Conservation (phyloP, 1,284 basidiomycete genomes). For the Moesziomyces globuligerus region DNA sequence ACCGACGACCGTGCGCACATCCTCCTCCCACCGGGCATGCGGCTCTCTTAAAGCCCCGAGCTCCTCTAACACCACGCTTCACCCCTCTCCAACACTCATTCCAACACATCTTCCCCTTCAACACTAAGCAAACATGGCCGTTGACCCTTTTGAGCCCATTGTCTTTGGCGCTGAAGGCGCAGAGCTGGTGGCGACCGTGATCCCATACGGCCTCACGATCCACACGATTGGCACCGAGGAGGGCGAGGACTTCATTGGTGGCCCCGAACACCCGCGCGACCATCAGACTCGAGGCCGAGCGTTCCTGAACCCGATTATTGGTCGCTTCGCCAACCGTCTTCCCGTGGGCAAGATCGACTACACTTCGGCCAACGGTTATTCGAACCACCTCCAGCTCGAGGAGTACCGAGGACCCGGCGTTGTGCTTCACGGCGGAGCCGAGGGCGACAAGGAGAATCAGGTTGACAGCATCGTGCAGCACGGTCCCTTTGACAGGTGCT, state of each 20-base stretch:
- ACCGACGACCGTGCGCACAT: background rate
- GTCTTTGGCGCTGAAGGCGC: constrained; percentile 30
- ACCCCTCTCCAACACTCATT: background rate
- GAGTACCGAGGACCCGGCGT: constrained; percentile 52
- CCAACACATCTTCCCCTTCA: too few relatives aligned
- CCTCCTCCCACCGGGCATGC: background rate
- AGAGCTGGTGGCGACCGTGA: constrained; percentile 42
- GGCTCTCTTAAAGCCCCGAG: background rate
- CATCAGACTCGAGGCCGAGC: constrained; percentile 43
- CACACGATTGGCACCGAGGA: constrained; percentile 48
- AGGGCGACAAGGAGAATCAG: constrained; percentile 24
- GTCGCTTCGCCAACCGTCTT: constrained; percentile 63
- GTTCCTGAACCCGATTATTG: constrained; percentile 62
- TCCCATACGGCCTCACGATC: constrained; percentile 60
- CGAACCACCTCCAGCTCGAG: constrained; percentile 22
- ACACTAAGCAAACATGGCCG: constrained; percentile 14
- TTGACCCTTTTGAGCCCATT: constrained; percentile 54
- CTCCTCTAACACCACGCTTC: background rate
- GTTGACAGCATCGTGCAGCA: constrained; percentile 35
- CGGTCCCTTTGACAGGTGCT: constrained; percentile 58
- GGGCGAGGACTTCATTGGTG: constrained; percentile 56
- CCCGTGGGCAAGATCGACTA: constrained; percentile 47
- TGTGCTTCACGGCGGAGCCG: constrained; percentile 60
- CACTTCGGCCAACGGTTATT: constrained; percentile 35
- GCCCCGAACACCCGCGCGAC: constrained; percentile 54